These are phyloP conservation scores for Sugiyamaella japonica DNA, from an alignment of 1,139 yeast genomes.

Conservation along the genomic window DNA sequence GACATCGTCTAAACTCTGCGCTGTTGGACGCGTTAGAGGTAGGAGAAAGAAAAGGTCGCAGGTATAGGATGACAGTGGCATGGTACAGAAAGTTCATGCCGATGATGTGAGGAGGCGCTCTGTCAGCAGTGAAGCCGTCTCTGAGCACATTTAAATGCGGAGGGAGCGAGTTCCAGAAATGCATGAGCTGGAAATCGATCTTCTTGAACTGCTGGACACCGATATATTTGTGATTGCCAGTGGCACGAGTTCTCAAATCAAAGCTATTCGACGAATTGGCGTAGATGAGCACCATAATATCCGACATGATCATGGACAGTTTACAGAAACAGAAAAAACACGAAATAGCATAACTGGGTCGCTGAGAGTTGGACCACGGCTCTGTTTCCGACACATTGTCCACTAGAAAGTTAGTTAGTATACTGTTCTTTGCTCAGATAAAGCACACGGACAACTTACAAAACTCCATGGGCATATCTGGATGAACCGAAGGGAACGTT, in stretches of 20 bases:
- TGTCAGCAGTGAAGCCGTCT: slow-evolving; percentile 19
- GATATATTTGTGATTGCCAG: slow-evolving; percentile 13
- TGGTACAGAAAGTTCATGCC: slow-evolving; percentile 19
- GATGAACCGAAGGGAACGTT: slow-evolving; percentile 15
- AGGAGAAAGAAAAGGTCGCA: slow-evolving; percentile 14
- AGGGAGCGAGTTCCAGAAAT: slow-evolving; percentile 17
- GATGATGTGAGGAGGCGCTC: slow-evolving; percentile 18
- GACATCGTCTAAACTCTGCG: slow-evolving; percentile 16
- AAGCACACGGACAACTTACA: slow-evolving; percentile 5
- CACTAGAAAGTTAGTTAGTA: slow-evolving; percentile 10
- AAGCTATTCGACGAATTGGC: slow-evolving; percentile 16
- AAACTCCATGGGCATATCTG: slow-evolving; percentile 18
- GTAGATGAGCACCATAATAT: slow-evolving; percentile 19
- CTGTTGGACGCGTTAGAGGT: slow-evolving; percentile 6
- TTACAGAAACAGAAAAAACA: slow-evolving; percentile 13
- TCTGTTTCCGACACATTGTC: slow-evolving; percentile 16
- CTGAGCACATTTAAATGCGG: slow-evolving; percentile 17
- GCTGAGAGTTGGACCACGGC: slow-evolving; percentile 12
- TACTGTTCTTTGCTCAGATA: neutral
- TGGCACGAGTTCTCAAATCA: slow-evolving; percentile 4
- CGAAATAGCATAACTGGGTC: slow-evolving; percentile 15
- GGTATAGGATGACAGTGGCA: slow-evolving; percentile 16
- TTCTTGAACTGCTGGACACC: slow-evolving; percentile 13
- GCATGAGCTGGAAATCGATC: slow-evolving; percentile 9
- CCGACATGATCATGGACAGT: slow-evolving; percentile 18